phyloP scores from a whole-genome alignment of 768 basidiomycete species.

The Calocybe gangraenosa region DNA sequence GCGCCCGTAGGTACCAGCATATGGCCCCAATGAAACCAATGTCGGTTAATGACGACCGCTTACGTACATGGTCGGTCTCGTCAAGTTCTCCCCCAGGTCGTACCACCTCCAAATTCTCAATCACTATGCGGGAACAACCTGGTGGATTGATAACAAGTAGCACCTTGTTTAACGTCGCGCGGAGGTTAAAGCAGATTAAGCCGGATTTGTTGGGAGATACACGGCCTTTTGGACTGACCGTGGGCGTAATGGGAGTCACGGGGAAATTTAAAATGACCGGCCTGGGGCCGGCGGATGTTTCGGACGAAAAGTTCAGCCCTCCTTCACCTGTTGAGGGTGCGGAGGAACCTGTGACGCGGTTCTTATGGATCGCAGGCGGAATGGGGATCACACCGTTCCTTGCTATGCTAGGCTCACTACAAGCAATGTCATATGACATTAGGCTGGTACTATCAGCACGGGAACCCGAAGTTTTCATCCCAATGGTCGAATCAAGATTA shows the following conservation, averaged over 20 bases:
- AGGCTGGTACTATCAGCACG: too few species aligned
- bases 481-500: conserved; percentile 34
- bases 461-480: conserved; percentile 48
- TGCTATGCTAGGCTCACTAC: too few species aligned
- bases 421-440: too few species aligned
- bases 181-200: conserved; percentile 32
- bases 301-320: conserved; percentile 15
- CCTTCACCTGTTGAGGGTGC: neutral
- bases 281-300: conserved; percentile 2
- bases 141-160: conserved; percentile 53
- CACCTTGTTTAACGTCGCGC: conserved; percentile 47
- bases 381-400: too few species aligned
- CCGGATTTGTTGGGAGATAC: conserved; percentile 39
- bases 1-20: conserved; percentile 43
- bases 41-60: conserved; percentile 54
- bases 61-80: conserved; percentile 65
- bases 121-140: conserved; percentile 54
- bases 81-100: too few species aligned
- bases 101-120: conserved; percentile 24
- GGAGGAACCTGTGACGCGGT: conserved; percentile 44
- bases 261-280: too few species aligned
- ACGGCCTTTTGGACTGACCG: conserved; percentile 31
- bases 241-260: conserved; percentile 45
- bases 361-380: too few species aligned
- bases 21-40: conserved; percentile 43